A percentile compares a stretch with the other conserved stretches of the same genome.
These are phyloP conservation scores for Dacryopinax spathularia DNA, from an alignment of 768 basidiomycete genomes.

Conservation along the genomic window DNA sequence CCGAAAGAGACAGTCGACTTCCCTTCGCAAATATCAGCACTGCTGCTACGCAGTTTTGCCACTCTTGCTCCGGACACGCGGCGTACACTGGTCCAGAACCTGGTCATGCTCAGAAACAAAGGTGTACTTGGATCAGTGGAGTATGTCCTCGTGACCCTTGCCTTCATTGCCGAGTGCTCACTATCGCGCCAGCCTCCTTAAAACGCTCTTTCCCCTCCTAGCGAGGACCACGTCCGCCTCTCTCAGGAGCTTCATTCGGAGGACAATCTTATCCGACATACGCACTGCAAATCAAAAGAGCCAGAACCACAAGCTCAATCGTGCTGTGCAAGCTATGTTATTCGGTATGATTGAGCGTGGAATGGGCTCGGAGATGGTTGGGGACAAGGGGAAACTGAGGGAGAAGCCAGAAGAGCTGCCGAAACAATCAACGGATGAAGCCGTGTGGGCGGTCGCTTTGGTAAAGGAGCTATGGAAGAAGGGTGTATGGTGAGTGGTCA, in stretches of 20 bases:
- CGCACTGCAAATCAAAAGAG: conserved; percentile 73
- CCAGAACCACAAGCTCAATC: conserved; percentile 91
- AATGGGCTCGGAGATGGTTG: conserved; percentile 64
- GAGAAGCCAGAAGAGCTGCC: conserved; percentile 18
- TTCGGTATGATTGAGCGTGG: conserved; percentile 93
- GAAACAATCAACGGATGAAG: conserved; percentile 52
- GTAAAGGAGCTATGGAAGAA: conserved; percentile 92
- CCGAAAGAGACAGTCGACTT: conserved; percentile 80
- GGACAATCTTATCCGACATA: conserved; percentile 88
- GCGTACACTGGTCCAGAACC: conserved; percentile 71
- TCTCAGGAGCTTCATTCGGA: conserved; percentile 73
- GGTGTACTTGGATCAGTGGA: conserved; percentile 83
- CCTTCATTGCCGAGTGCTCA: conserved; percentile 1
- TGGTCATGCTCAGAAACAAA: conserved; percentile 88
- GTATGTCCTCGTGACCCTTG: conserved; percentile 38
- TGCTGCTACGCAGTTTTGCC: conserved; percentile 68
- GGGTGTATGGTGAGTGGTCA: conserved; percentile 49
- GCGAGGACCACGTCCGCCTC: conserved; percentile 81
- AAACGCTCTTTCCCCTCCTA: conserved; percentile 83
- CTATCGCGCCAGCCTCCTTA: conserved; percentile 49
- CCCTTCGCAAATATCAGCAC: conserved; percentile 58
- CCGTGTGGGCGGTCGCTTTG: conserved; percentile 93
- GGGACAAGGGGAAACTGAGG: conserved; percentile 69
- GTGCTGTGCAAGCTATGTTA: conserved; percentile 87
- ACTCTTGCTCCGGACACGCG: conserved; percentile 66